Conservation (phyloP, 306 rosid species). For the Vigna trinervia region DNA sequence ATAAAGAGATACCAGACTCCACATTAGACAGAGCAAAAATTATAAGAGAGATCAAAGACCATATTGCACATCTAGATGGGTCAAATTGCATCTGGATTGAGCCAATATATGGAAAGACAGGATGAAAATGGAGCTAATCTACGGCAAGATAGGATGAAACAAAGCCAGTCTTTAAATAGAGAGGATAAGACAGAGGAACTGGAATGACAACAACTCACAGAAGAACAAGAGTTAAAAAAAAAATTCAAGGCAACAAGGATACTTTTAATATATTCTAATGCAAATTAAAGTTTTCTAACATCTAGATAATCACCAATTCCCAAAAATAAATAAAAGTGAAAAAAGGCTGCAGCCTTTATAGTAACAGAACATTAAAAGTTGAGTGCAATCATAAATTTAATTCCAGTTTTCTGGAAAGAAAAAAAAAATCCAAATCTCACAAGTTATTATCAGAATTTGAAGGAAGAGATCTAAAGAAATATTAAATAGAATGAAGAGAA, state of each 20-base stretch:
- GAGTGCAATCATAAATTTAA: conserved; percentile 13
- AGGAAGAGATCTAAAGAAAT: conserved; percentile 30
- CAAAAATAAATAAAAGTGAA: conserved; percentile 17
- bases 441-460: conserved; percentile 17
- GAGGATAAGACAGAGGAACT: not conserved
- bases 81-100: not conserved
- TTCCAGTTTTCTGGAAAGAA: conserved; percentile 24
- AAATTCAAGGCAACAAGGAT: not conserved
- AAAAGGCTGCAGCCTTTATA: conserved; percentile 23
- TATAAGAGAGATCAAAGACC: too few species aligned
- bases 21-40: not conserved
- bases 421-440: conserved; percentile 32
- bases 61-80: not conserved
- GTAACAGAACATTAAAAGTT: conserved; percentile 34
- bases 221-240: not conserved
- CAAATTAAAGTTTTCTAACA: conserved; percentile 7
- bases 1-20: not conserved
- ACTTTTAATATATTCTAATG: not conserved
- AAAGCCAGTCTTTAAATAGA: not conserved
- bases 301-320: conserved; percentile 18
- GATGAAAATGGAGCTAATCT: not conserved
- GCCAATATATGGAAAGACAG: too few species aligned
- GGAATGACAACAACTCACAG: not conserved
- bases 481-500: conserved; percentile 13
- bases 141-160: not conserved